Percentiles rank a stretch among this genome's conserved stretches.
Evolutionary conservation across 345 rosid species (phyloP).

Genomic region (Viola odorata): DNA sequence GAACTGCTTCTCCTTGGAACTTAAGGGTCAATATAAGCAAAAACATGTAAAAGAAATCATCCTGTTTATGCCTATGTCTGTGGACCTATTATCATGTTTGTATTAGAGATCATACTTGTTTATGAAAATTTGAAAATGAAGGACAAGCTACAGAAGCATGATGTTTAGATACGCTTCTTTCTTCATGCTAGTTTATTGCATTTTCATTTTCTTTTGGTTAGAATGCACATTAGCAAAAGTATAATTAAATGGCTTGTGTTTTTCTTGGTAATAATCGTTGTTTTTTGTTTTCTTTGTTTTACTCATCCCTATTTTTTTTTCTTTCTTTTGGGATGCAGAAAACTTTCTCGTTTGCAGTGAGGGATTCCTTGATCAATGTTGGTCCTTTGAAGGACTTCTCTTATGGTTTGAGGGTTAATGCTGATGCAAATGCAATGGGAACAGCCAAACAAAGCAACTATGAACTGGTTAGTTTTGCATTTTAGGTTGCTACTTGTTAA

Average conservation of each 20-base stretch:
- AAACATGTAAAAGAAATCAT: background rate
- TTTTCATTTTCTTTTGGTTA: too few relatives aligned
- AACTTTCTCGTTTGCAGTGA: slow-evolving; percentile 81
- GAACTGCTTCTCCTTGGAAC: background rate
- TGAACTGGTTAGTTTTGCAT: slow-evolving; percentile 69
- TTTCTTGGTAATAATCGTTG: slow-evolving; percentile 5
- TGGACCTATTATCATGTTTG: background rate
- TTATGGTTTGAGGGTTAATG: slow-evolving; percentile 79
- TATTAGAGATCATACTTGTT: too few relatives aligned
- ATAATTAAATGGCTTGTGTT: background rate
- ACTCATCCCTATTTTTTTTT: slow-evolving; percentile 9
- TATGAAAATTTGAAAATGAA: too few relatives aligned
- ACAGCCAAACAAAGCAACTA: slow-evolving; percentile 95
- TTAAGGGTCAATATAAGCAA: background rate
- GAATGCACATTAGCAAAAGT: too few relatives aligned
- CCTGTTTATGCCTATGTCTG: background rate
- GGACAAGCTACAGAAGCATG: too few relatives aligned
- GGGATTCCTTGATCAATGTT: slow-evolving; percentile 85
- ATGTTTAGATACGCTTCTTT: too few relatives aligned
- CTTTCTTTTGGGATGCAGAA: slow-evolving; percentile 53
- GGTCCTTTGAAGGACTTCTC: slow-evolving; percentile 98
- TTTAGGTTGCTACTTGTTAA: background rate
- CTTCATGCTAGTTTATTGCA: too few relatives aligned
- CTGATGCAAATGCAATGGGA: slow-evolving; percentile 90
- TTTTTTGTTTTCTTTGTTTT: slow-evolving; percentile 2